Conservation (phyloP, 23 red algal genomes). For the Chondrus crispus region DNA sequence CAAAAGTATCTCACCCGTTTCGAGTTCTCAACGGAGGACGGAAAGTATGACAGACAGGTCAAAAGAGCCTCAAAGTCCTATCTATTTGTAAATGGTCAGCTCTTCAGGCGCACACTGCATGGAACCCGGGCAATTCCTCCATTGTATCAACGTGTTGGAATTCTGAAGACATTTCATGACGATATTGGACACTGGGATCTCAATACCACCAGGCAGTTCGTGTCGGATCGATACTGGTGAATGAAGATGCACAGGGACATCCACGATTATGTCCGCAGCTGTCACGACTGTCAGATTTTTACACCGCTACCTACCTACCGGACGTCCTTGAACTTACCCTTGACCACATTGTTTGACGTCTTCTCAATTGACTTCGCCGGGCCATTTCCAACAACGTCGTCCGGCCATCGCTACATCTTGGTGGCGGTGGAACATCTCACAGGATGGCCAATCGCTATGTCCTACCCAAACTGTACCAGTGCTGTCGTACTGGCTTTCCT, state of each 20-base stretch:
- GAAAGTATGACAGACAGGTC: too few species aligned
- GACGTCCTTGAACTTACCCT: background rate
- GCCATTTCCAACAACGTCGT: background rate
- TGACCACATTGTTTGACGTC: background rate
- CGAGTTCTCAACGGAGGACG: too few species aligned
- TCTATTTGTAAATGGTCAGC: too few species aligned
- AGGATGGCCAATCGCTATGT: conserved; percentile 13
- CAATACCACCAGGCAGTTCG: background rate
- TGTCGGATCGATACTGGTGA: background rate
- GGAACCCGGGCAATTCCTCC: too few species aligned
- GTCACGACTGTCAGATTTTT: background rate
- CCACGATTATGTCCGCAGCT: background rate
- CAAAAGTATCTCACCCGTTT: too few species aligned
- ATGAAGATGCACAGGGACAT: background rate
- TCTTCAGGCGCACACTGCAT: too few species aligned
- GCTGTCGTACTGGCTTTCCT: too few species aligned
- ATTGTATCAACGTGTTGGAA: too few species aligned
- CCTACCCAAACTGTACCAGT: too few species aligned
- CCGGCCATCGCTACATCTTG: background rate
- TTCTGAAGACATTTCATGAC: too few species aligned
- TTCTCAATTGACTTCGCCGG: background rate
- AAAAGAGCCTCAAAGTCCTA: too few species aligned
- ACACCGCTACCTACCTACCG: background rate
- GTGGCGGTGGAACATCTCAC: background rate
- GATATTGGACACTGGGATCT: too few species aligned